Evolutionary conservation across 208 protist species (phyloP), one percentile per base, ranked within the genome.

Genomic region (Leishmania lainsoni): DNA sequence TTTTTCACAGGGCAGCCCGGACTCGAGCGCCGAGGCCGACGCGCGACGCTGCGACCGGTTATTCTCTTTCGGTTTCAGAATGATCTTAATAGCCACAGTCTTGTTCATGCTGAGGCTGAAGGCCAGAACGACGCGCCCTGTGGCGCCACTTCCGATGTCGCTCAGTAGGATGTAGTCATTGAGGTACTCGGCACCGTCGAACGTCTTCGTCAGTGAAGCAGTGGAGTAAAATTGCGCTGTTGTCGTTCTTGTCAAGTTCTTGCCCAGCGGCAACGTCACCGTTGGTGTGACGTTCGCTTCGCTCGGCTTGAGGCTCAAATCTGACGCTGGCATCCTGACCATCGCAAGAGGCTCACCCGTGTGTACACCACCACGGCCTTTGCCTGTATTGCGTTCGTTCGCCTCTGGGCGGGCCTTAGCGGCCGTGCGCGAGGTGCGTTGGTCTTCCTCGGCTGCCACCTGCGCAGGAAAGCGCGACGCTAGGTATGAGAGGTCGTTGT

Each of bases 121-220:
- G 9, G 88, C 89, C 3, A 95, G 87, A 66, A 88, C 81, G 35
- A 97, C 94, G 26, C 91, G 91, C 16, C 92, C 91, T 52, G 84
- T 95, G 32, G 87, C 76, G 26, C 95, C 95, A 45, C 86, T 58
- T 51, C 95, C 95, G 58, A 98, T 88, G 72, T 92, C 91, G 32
- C 90, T 84, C 8, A 96, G 75, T 1, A 98, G 65, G 49, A 86
- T 84, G 86, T 97, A 97, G 75, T 96, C 70, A 78, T 97, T 98
- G 70, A 96, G 83, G 78, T 87, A 93, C 32, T 81, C 39, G 14
- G 74, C 20, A 22, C 85, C 85, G 71, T 87, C 76, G 51, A 80
- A 84, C 26, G 81, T 84, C 70, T 80, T 76, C 20, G 81, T 76
- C n/a, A 84, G 76, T 2, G 76, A 84, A n/a, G 81, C 81, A 8